Evolutionary conservation across 345 rosid genomes (phyloP).

Genomic region (Populus euphratica): DNA sequence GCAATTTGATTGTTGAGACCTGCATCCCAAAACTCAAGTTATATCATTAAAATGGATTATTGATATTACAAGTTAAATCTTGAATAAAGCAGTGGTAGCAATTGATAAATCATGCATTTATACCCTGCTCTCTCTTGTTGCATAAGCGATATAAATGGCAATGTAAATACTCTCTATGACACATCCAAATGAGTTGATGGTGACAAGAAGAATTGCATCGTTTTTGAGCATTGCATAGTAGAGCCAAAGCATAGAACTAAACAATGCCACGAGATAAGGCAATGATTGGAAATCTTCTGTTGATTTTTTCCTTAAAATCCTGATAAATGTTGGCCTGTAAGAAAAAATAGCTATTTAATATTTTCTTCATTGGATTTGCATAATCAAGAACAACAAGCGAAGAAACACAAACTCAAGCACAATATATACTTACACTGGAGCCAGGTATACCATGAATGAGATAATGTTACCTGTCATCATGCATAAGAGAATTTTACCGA

Average conservation of each 20-base stretch:
- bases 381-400: not conserved
- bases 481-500: not conserved
- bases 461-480: constrained; percentile 60
- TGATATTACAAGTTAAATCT: not conserved
- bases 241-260: constrained; percentile 92
- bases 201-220: constrained; percentile 62
- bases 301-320: constrained; percentile 64
- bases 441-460: constrained; percentile 67
- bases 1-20: constrained; percentile 52
- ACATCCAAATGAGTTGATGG: constrained; percentile 83
- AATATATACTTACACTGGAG: constrained; percentile 68
- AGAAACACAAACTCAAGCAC: not conserved
- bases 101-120: not conserved
- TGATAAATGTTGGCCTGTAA: constrained; percentile 70
- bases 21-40: constrained; percentile 19
- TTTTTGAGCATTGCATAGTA: constrained; percentile 66
- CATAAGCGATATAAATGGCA: constrained; percentile 53
- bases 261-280: constrained; percentile 80
- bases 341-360: not conserved
- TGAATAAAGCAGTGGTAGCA: not conserved
- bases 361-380: not conserved
- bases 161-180: constrained; percentile 65
- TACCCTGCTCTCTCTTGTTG: constrained; percentile 48
- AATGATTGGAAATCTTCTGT: constrained; percentile 75
- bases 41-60: not conserved